Percentiles rank a stretch among this genome's conserved stretches.
Evolutionary conservation across 169 alveolate genomes (phyloP).

Genomic region (Plasmodium malariae): DNA sequence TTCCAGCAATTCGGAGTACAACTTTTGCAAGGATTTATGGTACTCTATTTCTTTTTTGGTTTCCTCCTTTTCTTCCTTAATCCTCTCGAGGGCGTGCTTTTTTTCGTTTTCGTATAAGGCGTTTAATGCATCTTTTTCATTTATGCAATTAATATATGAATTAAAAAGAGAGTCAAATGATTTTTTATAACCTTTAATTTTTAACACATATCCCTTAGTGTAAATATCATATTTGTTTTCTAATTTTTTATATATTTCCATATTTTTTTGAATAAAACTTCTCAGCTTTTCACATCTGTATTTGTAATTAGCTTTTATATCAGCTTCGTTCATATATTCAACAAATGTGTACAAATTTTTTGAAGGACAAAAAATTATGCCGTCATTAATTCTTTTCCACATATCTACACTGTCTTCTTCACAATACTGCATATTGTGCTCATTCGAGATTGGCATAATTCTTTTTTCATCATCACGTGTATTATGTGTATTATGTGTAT

Average conservation of each 20-base stretch:
- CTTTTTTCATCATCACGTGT: not conserved
- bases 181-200: constrained; percentile 74
- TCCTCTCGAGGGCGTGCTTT: constrained; percentile 31
- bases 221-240: constrained; percentile 64
- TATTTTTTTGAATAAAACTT: constrained; percentile 32
- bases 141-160: constrained; percentile 20
- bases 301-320: constrained; percentile 59
- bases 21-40: constrained; percentile 76
- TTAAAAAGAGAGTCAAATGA: constrained; percentile 40
- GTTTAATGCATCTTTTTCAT: constrained; percentile 59
- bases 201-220: constrained; percentile 45
- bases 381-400: constrained; percentile 18
- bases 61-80: constrained; percentile 54
- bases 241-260: constrained; percentile 31
- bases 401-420: not conserved
- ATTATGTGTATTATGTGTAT: not conserved
- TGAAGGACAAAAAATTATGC: constrained; percentile 75
- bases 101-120: constrained; percentile 64
- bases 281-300: constrained; percentile 33
- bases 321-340: constrained; percentile 44
- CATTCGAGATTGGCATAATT: not conserved
- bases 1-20: constrained; percentile 50
- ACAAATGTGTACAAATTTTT: constrained; percentile 48
- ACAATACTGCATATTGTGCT: not conserved
- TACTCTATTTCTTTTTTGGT: constrained; percentile 72